These are phyloP conservation scores for Hyaloperonospora arabidopsidis DNA, from an alignment of 352 stramenopile genomes.

Conservation along the genomic window DNA sequence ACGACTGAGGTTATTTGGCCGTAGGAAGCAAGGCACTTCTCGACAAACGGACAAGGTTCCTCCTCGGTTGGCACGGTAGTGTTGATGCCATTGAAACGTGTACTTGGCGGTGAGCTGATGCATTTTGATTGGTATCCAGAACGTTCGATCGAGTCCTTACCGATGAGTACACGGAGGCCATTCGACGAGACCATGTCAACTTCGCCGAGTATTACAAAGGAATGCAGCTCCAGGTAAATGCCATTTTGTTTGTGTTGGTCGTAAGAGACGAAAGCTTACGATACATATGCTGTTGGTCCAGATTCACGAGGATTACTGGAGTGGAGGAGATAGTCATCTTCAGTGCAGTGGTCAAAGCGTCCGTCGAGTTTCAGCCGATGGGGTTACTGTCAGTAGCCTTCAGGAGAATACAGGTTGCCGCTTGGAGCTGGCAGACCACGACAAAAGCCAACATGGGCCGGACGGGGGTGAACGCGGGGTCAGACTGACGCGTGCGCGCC, in stretches of 20 bases:
- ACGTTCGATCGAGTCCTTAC: conserved; percentile 66
- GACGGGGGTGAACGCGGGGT: conserved; percentile 16
- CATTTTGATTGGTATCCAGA: conserved; percentile 20
- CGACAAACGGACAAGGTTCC: conserved; percentile 49
- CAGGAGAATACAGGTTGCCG: conserved; percentile 37
- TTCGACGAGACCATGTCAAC: conserved; percentile 54
- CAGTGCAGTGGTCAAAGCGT: conserved; percentile 52
- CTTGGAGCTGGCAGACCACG: conserved; percentile 25
- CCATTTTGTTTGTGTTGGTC: conserved; percentile 2
- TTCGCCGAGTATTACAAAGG: conserved; percentile 59
- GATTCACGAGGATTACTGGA: conserved; percentile 54
- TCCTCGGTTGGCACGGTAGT: conserved; percentile 41
- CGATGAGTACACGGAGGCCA: conserved; percentile 42
- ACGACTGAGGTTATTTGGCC: conserved; percentile 47
- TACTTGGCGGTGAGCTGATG: conserved; percentile 2
- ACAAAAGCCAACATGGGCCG: conserved; percentile 6
- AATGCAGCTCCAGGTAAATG: conserved; percentile 23
- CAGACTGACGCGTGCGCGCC: conserved; percentile 31
- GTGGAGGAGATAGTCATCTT: conserved; percentile 45
- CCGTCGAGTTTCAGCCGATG: conserved; percentile 33
- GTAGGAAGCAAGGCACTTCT: conserved; percentile 60
- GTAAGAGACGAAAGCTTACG: background rate
- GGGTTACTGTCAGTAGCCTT: conserved; percentile 11
- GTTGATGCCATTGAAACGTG: conserved; percentile 2
- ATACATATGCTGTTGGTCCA: conserved; percentile 6